Base-by-base conservation (phyloP, 352 stramenopile genomes). In the Pythium scleroteichum region DNA sequence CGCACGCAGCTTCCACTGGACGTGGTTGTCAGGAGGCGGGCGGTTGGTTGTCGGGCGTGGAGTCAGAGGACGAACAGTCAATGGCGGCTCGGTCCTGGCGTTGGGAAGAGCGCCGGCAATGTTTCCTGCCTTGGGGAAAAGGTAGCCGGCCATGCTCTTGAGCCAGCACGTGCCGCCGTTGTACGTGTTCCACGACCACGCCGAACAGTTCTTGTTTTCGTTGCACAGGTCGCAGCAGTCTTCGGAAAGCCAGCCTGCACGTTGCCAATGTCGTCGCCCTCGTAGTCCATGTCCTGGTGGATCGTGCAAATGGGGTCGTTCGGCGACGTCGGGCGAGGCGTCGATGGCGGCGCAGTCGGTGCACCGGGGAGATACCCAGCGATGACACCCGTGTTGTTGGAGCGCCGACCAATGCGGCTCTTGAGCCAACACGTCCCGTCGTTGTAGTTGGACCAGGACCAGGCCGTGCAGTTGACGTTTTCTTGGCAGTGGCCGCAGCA, bases 151-250 rank as follows among this genome's bases (percentile, higher is more conserved):
- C 19, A 44, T 44, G 17, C 62, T 79, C 59, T 90, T 88, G 24
- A 88, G 62, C 65, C 70, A 88, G 50, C 78, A 86, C 7, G 73
- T 86, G 8, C 78, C 78, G 12, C 70, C 63, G 35, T 77, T 82
- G 66, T 71, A 73, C 51, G 70, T 74, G 13, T 44, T 82, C 79
- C 79, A 88, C 0, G 75, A 45, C 29, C 53, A 68, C 20, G 61
- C 53, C 4, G 44, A 27, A 22, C 62, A 69, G 14, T 22, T 48
- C 0, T 14, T 22, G 39, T 8, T 24, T 5, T 16, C 20, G 12
- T 13, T 19, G 48, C 58, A 65, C 23, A 46, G 44, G 47, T 3
- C 23, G 42, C 58, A 65, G 48, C 58, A 65, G 58, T 59, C 58
- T 2, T 14, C 32, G 2, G 58, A 35, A 9, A 17, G 13, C 2